phyloP scores from a whole-genome alignment of 2,329 filamentous ascomycete species.

The Magnaporthiopsis rhizophila region DNA sequence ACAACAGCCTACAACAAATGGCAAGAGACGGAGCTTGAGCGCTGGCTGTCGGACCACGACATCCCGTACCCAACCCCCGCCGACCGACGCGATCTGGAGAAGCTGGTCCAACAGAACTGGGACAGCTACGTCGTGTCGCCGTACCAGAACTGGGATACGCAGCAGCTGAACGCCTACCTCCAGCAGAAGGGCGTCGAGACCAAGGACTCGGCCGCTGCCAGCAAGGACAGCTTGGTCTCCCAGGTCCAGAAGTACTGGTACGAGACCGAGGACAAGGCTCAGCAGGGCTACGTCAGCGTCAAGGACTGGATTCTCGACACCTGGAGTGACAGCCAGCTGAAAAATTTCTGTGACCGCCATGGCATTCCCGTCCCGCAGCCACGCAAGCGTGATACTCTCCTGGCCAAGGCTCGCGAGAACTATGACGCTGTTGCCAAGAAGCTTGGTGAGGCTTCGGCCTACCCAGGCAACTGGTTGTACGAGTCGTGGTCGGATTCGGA shows the following conservation, averaged over 20 bases:
- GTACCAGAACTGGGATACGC: conserved; percentile 68
- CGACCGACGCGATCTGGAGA: conserved; percentile 91
- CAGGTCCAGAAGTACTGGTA: conserved; percentile 70
- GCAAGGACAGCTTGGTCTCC: conserved; percentile 58
- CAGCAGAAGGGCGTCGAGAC: conserved; percentile 62
- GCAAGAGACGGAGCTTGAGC: conserved; percentile 95
- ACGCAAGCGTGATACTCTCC: conserved; percentile 71
- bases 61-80: conserved; percentile 84
- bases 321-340: conserved; percentile 89
- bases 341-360: conserved; percentile 85
- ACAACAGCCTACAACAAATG: conserved; percentile 88
- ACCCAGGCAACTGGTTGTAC: conserved; percentile 94
- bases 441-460: conserved; percentile 66
- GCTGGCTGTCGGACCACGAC: conserved; percentile 90
- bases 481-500: conserved; percentile 87
- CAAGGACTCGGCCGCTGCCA: conserved; percentile 57
- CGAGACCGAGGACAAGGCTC: conserved; percentile 69
- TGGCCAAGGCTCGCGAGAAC: conserved; percentile 69
- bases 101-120: conserved; percentile 86
- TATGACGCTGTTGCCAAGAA: conserved; percentile 73
- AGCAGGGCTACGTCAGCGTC: conserved; percentile 61
- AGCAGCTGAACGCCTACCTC: conserved; percentile 61
- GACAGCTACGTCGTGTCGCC: conserved; percentile 65
- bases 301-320: conserved; percentile 94
- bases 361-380: conserved; percentile 82